Evolutionary conservation across 495 filamentous ascomycete species (phyloP).

Genomic region (Penicillium maclennaniae): DNA sequence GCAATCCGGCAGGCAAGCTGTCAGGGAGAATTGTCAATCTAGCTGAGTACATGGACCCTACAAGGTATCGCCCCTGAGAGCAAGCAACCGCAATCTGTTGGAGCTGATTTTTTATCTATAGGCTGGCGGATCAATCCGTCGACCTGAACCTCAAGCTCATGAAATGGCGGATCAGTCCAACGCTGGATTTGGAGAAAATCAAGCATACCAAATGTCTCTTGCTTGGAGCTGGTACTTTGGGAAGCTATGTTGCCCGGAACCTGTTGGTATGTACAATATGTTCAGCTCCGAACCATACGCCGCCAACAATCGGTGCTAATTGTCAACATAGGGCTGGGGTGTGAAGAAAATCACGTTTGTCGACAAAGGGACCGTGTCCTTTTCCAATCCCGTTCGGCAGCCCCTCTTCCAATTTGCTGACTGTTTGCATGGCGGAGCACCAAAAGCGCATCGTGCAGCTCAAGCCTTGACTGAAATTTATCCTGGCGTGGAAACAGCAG

Average conservation of each 20-base stretch:
- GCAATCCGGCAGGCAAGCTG: conserved; percentile 70
- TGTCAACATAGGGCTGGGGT: conserved; percentile 68
- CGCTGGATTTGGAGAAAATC: conserved; percentile 79
- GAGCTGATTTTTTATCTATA: conserved; percentile 10
- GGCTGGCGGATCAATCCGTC: conserved; percentile 90
- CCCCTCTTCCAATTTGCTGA: conserved; percentile 88
- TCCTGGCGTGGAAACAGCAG: conserved; percentile 77
- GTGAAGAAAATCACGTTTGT: conserved; percentile 96
- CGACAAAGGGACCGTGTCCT: conserved; percentile 90
- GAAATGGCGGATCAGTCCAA: conserved; percentile 94
- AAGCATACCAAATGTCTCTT: conserved; percentile 89
- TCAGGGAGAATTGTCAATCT: conserved; percentile 72
- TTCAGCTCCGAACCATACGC: not conserved
- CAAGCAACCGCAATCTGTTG: not conserved
- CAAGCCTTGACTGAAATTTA: conserved; percentile 82
- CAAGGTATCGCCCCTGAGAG: conserved; percentile 38
- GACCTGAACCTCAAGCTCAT: conserved; percentile 97
- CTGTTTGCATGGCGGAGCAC: conserved; percentile 77
- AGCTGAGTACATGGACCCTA: conserved; percentile 87
- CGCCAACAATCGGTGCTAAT: not conserved
- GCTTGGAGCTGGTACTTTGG: conserved; percentile 92
- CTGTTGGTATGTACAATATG: conserved; percentile 53
- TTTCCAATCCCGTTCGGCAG: conserved; percentile 96
- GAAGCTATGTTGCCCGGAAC: conserved; percentile 86
- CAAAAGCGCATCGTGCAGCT: conserved; percentile 80